These are phyloP conservation scores for Lavandula angustifolia DNA, from an alignment of 257 asterid species.

Conservation along the genomic window DNA sequence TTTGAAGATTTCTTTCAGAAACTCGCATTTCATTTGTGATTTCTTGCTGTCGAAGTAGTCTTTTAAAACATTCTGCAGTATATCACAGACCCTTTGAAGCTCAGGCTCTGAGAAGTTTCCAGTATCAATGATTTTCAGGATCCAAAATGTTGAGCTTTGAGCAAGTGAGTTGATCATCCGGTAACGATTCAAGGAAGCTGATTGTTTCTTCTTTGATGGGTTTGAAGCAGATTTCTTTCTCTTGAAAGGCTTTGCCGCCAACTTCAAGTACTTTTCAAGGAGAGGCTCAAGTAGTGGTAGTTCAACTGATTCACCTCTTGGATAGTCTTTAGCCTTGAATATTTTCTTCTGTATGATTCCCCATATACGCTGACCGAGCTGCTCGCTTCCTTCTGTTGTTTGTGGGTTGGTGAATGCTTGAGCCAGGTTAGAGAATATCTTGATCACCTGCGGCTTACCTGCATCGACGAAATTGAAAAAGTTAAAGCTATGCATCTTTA, in stretches of 20 bases:
- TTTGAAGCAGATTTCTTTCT: constrained; percentile 62
- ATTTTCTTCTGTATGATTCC: too few relatives aligned
- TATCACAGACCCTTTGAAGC: constrained; percentile 53
- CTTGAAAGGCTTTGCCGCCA: constrained; percentile 89
- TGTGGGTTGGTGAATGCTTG: constrained; percentile 81
- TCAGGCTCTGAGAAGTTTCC: constrained; percentile 58
- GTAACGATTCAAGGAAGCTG: constrained; percentile 69
- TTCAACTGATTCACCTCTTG: constrained; percentile 31
- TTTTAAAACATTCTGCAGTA: constrained; percentile 40
- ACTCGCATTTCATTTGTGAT: constrained; percentile 77
- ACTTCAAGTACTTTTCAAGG: constrained; percentile 71
- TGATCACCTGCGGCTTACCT: constrained; percentile 81
- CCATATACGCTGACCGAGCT: too few relatives aligned
- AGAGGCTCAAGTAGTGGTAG: constrained; percentile 67
- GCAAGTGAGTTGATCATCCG: constrained; percentile 80
- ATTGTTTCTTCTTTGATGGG: constrained; percentile 75
- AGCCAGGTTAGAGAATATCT: constrained; percentile 72
- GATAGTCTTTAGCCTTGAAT: too few relatives aligned
- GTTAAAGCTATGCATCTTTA: not conserved
- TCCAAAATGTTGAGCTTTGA: constrained; percentile 81
- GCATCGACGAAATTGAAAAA: constrained; percentile 23
- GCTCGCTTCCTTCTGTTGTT: constrained; percentile 29
- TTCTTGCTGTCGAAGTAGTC: constrained; percentile 78
- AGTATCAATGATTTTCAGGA: constrained; percentile 72
- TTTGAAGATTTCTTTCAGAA: constrained; percentile 68